Percentiles rank a stretch among this genome's conserved stretches.
Evolutionary conservation across 441 rosid genomes (phyloP).

Genomic region (Croton laevigatus): DNA sequence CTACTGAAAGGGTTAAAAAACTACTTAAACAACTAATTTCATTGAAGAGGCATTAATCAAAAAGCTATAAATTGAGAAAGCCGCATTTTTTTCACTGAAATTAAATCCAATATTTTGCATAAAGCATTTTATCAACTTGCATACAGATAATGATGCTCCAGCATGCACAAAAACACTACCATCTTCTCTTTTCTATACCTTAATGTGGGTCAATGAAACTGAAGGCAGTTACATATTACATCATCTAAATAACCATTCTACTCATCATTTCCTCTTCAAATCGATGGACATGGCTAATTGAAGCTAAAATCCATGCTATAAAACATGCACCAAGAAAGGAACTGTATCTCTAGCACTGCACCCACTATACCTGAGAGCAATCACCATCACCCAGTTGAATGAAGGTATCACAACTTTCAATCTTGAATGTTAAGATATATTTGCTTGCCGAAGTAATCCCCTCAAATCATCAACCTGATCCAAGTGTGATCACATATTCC

Average conservation of each 20-base stretch:
- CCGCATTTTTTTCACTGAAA: not conserved
- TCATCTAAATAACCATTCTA: conserved; percentile 1
- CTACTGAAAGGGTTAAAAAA: not conserved
- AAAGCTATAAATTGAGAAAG: not conserved
- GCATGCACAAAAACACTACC: not conserved
- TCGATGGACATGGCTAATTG: not conserved
- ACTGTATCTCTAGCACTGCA: conserved; percentile 4
- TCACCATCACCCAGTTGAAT: not conserved
- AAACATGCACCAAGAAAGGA: conserved; percentile 4
- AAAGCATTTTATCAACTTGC: not conserved
- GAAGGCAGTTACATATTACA: conserved; percentile 14
- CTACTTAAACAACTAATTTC: not conserved
- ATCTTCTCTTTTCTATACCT: conserved; percentile 8
- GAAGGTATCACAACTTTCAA: conserved; percentile 19
- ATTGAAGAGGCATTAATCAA: not conserved
- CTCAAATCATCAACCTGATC: conserved; percentile 18
- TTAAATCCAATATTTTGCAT: not conserved
- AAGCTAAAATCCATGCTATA: conserved; percentile 11
- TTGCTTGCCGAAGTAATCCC: conserved; percentile 8
- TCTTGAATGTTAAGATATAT: conserved; percentile 4
- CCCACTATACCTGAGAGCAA: not conserved
- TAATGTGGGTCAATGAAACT: conserved; percentile 10
- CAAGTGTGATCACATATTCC: conserved; percentile 14
- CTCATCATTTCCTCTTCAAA: conserved; percentile 10
- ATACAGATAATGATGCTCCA: not conserved